Base-by-base conservation (phyloP, 2,329 filamentous ascomycete genomes). In the Talaromyces albobiverticillius region DNA sequence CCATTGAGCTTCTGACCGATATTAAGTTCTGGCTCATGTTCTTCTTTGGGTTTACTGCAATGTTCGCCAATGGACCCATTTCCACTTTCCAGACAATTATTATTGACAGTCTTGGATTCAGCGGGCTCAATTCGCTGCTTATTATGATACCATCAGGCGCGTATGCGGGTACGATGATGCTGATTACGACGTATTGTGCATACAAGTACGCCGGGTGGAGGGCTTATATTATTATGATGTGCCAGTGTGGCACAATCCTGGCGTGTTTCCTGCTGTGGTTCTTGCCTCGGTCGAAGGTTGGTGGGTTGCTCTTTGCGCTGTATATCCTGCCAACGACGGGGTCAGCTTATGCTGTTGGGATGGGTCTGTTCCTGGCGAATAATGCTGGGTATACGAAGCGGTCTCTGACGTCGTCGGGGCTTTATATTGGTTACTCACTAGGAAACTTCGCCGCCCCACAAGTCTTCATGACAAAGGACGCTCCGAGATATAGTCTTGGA, bases 21-120 rank as follows among this genome's bases (percentile, higher is more conserved):
- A 40, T 38, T 5, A 50, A 42, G 11, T 50, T 50, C 25, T 50
- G 47, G 47, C 26, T 42, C 16, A 26, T 50, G 34, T 50, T 50
- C 23, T 41, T 50, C 36, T 25, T 42, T 40, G 34, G 32, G 3
- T 40, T 50, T n/a, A 23, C 23, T 16, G 4, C 36, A 11, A 50
- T 50, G 47, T 25, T 50, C 18, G 47, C 34, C 13, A 50, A 50
- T 31, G 47, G 20, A n/a, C 34, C 47, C 20, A 41, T 41, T 4
- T 50, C 47, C 18, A 50, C n/a, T n/a, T n/a, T n/a, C n/a, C n/a
- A n/a, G n/a, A n/a, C n/a, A n/a, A n/a, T n/a, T n/a, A n/a, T n/a
- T n/a, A n/a, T n/a, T n/a, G n/a, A n/a, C n/a, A n/a, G n/a, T n/a
- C 22, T 20, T 45, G 20, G 13, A 45, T 45, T 23, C 14, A 25